A percentile compares a stretch with the other conserved stretches of the same genome.
Conservation (phyloP, 2,329 filamentous ascomycete genomes). For the Fusarium sp. region DNA sequence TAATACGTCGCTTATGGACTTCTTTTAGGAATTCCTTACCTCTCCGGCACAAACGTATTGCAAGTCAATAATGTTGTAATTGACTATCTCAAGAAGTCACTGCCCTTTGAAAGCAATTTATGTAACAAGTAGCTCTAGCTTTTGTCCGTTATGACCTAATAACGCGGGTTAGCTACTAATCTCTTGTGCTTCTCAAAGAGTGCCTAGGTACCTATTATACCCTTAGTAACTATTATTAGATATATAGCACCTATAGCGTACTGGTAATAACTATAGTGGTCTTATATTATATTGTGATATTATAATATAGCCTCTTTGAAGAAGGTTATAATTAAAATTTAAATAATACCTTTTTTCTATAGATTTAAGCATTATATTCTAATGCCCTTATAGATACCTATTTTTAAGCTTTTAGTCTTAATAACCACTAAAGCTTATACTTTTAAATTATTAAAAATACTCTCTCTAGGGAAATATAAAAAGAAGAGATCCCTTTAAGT, state of each 20-base stretch:
- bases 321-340: too few relatives aligned
- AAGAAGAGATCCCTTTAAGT: too few relatives aligned
- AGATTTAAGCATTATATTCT: too few relatives aligned
- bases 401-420: too few relatives aligned
- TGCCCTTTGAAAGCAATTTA: not conserved
- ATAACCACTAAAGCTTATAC: too few relatives aligned
- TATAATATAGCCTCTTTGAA: too few relatives aligned
- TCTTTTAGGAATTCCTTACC: not conserved
- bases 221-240: not conserved
- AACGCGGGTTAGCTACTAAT: not conserved
- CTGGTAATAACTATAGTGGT: not conserved
- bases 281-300: too few relatives aligned
- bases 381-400: too few relatives aligned
- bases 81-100: not conserved
- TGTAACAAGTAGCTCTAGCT: not conserved
- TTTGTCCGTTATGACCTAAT: not conserved
- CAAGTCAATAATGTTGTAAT: not conserved
- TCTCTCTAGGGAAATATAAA: too few relatives aligned
- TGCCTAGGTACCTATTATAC: not conserved
- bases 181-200: not conserved
- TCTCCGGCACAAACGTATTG: not conserved
- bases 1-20: not conserved
- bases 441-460: too few relatives aligned
- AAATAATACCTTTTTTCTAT: too few relatives aligned
- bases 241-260: not conserved